phyloP scores from a whole-genome alignment of 148 eudicot genomes.

The Rhododendron ovatum region DNA sequence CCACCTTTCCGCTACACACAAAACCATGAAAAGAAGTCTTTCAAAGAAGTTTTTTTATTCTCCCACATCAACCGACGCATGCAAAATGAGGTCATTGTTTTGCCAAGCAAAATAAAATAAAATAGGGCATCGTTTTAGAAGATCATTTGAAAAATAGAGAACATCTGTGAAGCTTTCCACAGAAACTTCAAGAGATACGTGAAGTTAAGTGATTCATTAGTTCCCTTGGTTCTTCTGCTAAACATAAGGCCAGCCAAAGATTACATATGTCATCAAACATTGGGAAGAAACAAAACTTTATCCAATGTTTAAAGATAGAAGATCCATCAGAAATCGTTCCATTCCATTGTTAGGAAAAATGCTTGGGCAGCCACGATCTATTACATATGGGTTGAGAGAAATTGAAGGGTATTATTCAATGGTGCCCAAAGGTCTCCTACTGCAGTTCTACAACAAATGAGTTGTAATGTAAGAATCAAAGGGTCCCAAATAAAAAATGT shows the following conservation, averaged over 20 bases:
- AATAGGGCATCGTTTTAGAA: neutral
- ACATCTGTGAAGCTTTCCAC: neutral
- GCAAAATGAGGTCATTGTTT: neutral
- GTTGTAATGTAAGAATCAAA: neutral
- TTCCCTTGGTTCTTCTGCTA: neutral
- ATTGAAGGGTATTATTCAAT: neutral
- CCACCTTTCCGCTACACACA: neutral
- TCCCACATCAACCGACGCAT: neutral
- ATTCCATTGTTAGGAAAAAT: neutral
- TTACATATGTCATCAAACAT: neutral
- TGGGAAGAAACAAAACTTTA: neutral
- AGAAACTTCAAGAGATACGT: neutral
- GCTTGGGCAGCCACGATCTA: neutral
- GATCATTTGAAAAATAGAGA: neutral
- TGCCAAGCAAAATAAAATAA: too few relatives aligned
- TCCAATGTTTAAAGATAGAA: neutral
- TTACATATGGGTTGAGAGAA: neutral
- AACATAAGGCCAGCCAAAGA: neutral
- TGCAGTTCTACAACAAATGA: neutral
- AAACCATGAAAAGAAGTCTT: neutral
- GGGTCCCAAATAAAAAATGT: neutral
- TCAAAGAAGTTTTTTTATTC: neutral
- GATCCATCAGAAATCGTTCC: neutral
- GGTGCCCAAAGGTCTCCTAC: neutral
- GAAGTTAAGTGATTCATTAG: neutral